Base-by-base conservation (phyloP, 805 yeast species). In the Priceomyces carsonii region DNA sequence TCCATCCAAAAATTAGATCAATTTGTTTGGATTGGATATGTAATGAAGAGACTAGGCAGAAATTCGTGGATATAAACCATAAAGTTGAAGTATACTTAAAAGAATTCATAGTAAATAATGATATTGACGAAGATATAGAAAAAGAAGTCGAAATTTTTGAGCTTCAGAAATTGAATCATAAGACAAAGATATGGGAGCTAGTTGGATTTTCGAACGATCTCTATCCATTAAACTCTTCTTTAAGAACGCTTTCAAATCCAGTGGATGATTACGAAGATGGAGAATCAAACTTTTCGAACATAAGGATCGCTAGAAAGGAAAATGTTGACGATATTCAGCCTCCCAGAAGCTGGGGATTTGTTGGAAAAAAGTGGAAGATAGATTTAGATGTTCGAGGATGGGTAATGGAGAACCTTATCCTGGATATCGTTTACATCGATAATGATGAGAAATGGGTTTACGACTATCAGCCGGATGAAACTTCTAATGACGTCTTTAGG, bases 401-500 rank as follows among this genome's bases (percentile, higher is more conserved):
- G 95, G 85, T 81, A 6, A 58, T 59, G 29, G 51, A 59, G 2
- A 71, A 76, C 35, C 61, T 74, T 33, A 59, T 82, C 9, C 39
- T 48, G 18, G 82, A 75, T 38, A 58, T 77, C 29, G 78, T 82
- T 10, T 70, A 67, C 14, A 67, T 85, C 14, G 95, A 87, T 59
- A 65, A 75, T 18, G 89, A 80, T 37, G 85, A 83, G 26, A 87
- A 87, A 57, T 87, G 95, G 95, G 91, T 85, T 13, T 87, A 87
- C 55, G 95, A 87, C 55, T 52, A 57, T 24, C 55, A 49, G 36
- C 49, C 57, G 32, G 52, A 50, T 13, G 63, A 56, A 25, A 54
- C 57, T 15, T 35, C 29, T 37, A 39, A 77, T 44, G 66, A 81
- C 42, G 35, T 59, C 5, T 61, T 54, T 50, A 66, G 90, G 45